These are phyloP conservation scores for Pezicula radicicola DNA, from an alignment of 2,329 filamentous ascomycete genomes.

Conservation along the genomic window DNA sequence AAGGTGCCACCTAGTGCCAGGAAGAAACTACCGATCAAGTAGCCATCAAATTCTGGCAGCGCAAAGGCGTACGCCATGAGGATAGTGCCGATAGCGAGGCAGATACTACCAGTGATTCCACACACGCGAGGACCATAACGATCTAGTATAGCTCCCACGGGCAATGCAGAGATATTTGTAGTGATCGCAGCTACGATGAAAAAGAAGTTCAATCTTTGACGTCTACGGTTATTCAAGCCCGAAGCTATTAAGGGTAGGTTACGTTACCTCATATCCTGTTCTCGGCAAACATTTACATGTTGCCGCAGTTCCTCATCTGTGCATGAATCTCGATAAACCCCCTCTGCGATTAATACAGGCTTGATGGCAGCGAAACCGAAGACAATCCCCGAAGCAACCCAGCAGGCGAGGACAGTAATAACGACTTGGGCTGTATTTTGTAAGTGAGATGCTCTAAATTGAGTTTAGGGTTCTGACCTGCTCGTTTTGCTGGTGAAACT, in stretches of 20 bases:
- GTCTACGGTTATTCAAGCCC: too few species aligned
- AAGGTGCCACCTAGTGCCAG: slow-evolving; percentile 78
- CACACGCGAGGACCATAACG: slow-evolving; percentile 75
- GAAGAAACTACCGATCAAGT: slow-evolving; percentile 71
- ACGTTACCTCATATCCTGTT: slow-evolving; percentile 61
- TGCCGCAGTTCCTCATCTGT: slow-evolving; percentile 46
- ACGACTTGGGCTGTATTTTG: slow-evolving; percentile 61
- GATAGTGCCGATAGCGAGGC: slow-evolving; percentile 65
- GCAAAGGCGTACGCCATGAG: slow-evolving; percentile 66
- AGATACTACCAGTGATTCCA: slow-evolving; percentile 66
- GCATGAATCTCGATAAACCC: slow-evolving; percentile 67
- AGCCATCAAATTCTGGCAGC: slow-evolving; percentile 66
- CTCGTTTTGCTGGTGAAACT: too few species aligned
- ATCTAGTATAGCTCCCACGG: slow-evolving; percentile 82
- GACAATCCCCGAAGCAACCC: slow-evolving; percentile 74
- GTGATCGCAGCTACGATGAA: slow-evolving; percentile 86
- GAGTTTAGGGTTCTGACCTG: too few species aligned
- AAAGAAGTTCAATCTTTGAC: slow-evolving; percentile 53
- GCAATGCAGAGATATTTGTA: slow-evolving; percentile 83
- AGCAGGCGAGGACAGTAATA: slow-evolving; percentile 67
- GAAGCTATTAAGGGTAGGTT: too few species aligned
- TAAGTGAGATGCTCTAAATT: too few species aligned
- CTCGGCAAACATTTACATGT: slow-evolving; percentile 49
- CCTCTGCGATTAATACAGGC: slow-evolving; percentile 71
- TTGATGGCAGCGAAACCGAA: slow-evolving; percentile 87